Evolutionary conservation across 108 stramenopile species (phyloP), one percentile per base, ranked within the genome.

Genomic region (Poteriospumella lacustris): DNA sequence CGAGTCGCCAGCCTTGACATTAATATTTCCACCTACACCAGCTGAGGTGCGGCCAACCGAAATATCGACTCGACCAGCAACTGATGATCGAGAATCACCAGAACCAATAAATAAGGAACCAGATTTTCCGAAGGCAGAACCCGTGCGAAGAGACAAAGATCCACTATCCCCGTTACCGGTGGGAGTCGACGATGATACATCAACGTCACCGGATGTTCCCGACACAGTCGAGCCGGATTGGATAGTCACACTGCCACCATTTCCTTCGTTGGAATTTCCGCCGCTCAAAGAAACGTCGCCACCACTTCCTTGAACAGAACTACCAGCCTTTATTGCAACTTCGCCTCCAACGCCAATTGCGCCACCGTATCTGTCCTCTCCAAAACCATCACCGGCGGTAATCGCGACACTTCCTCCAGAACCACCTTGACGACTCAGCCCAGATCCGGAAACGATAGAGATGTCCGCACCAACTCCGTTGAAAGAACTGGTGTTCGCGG

Each of bases 261-360:
- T n/a, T 36, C 80, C 79, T 15, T 24, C 40, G 2, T 68, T 9
- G 77, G 72, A 80, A 1, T 26, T 29, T 1, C 81, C 81, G 24
- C 68, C 80, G 28, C n/a, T 0, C 3, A 82, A 39, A 34, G 12
- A 34, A 33, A 81, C 3, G 24, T 41, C 44, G 2, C 87, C 87
- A 39, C 78, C 85, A 19, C 42, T 38, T 2, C 82, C 85, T 43
- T 80, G 83, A 1, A 75, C 9, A 0, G 87, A 75, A 1, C 29
- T 1, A 26, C 87, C 87, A 12, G 81, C 87, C n/a, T 40, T 43
- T 38, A 86, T 9, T 9, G 26, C 43, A 12, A 85, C 43, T n/a
- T 68, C 43, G 33, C 87, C 87, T 0, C 85, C 87, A 29, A 29
- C 67, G 9, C 87, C 87, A 33, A 83, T 39, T 36, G 75, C 83